phyloP scores from a whole-genome alignment of 2,329 filamentous ascomycete genomes.

The Clarireedia monteithiana region DNA sequence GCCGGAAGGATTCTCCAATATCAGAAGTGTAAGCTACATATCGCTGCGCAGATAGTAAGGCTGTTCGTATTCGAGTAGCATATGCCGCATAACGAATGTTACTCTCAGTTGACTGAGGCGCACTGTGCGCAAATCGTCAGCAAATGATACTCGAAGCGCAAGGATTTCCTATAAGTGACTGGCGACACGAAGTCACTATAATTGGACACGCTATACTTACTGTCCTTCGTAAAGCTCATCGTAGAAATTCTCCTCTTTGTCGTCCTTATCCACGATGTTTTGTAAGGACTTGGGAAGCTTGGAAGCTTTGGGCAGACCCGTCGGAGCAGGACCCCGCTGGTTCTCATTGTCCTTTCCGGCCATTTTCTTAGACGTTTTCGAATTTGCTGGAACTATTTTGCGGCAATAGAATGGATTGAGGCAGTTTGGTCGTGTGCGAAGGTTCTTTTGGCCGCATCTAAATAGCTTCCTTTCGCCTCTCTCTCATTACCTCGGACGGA shows the following conservation, averaged over 20 bases:
- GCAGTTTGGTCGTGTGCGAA: not conserved
- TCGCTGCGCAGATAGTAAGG: slow-evolving; percentile 82
- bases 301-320: slow-evolving; percentile 19
- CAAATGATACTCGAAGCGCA: not conserved
- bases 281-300: slow-evolving; percentile 50
- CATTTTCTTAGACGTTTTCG: slow-evolving; percentile 14
- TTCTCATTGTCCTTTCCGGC: slow-evolving; percentile 22
- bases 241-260: slow-evolving; percentile 64
- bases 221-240: slow-evolving; percentile 72
- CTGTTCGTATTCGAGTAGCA: slow-evolving; percentile 73
- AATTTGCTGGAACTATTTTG: not conserved
- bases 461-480: not conserved
- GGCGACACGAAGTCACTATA: not conserved
- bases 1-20: slow-evolving; percentile 92
- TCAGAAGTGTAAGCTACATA: slow-evolving; percentile 97
- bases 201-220: slow-evolving; percentile 42
- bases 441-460: not conserved
- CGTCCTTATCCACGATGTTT: slow-evolving; percentile 48
- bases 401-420: not conserved
- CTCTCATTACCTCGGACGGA: slow-evolving; percentile 1
- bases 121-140: slow-evolving; percentile 36
- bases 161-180: not conserved
- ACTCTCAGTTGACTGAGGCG: slow-evolving; percentile 73
- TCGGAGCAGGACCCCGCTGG: slow-evolving; percentile 19
- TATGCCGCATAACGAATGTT: slow-evolving; percentile 90